Percentiles rank a stretch among this genome's conserved stretches.
These are phyloP conservation scores for Glycyrrhiza uralensis DNA, from an alignment of 306 rosid species.

Conservation along the genomic window DNA sequence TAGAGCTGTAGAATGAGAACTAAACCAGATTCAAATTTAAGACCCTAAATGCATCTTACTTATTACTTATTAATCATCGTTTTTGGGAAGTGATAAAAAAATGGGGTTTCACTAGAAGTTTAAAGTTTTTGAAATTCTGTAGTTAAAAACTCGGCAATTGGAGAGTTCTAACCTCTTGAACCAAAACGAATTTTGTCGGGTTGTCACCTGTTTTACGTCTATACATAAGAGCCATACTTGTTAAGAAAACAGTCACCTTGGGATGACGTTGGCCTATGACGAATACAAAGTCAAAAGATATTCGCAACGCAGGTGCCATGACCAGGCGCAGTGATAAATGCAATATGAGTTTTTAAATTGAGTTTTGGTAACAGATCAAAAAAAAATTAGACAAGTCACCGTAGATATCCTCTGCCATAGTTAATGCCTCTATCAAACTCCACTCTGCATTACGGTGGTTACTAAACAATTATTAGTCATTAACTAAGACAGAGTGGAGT, in stretches of 20 bases:
- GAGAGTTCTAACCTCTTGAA: constrained; percentile 75
- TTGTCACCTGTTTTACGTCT: constrained; percentile 51
- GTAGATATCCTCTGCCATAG: constrained; percentile 62
- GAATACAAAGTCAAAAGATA: constrained; percentile 27
- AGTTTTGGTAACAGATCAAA: constrained; percentile 1
- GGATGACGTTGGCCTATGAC: constrained; percentile 72
- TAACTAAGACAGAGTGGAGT: constrained; percentile 69
- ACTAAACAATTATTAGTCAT: constrained; percentile 43
- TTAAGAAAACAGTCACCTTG: constrained; percentile 64
- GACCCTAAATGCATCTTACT: background rate
- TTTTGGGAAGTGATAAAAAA: background rate
- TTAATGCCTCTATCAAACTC: constrained; percentile 60
- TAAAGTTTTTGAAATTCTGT: background rate
- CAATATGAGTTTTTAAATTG: too few species aligned
- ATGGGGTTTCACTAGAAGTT: background rate
- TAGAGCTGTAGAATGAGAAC: constrained; percentile 3
- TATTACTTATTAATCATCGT: background rate
- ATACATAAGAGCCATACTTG: constrained; percentile 80
- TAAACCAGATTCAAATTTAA: background rate
- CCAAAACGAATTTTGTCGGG: constrained; percentile 66
- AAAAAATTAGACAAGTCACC: constrained; percentile 44
- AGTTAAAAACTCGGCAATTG: background rate
- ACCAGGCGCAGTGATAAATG: constrained; percentile 1
- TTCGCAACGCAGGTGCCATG: constrained; percentile 6
- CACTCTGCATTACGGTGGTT: constrained; percentile 69